phyloP scores from a whole-genome alignment of 495 filamentous ascomycete genomes.

The Corynascus novoguineensis region DNA sequence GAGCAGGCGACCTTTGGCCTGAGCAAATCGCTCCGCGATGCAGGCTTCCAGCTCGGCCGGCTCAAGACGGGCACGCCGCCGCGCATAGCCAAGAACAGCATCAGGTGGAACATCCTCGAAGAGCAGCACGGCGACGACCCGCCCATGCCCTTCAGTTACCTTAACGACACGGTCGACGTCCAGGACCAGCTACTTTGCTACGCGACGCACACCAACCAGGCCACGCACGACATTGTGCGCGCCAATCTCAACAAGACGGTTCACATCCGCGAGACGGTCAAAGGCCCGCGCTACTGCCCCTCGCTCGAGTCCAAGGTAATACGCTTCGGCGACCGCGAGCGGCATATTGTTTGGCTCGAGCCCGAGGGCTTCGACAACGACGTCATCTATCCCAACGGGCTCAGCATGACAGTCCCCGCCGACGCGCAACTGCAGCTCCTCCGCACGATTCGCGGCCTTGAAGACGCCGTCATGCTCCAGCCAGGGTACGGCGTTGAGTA shows the following conservation, averaged over 20 bases:
- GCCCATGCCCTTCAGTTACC: constrained; percentile 84
- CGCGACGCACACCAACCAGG: constrained; percentile 77
- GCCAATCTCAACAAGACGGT: constrained; percentile 86
- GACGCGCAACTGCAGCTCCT: constrained; percentile 80
- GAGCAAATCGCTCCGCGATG: constrained; percentile 82
- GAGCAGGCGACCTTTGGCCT: constrained; percentile 91
- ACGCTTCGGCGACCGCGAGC: constrained; percentile 69
- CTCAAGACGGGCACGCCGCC: constrained; percentile 96
- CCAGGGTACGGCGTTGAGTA: constrained; percentile 98
- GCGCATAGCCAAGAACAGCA: constrained; percentile 73
- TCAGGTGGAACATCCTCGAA: constrained; percentile 68
- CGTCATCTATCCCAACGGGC: constrained; percentile 92
- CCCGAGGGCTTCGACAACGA: constrained; percentile 91
- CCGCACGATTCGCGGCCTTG: constrained; percentile 76
- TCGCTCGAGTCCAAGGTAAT: constrained; percentile 94
- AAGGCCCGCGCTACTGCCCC: constrained; percentile 91
- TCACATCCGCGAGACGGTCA: constrained; percentile 93
- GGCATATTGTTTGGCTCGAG: constrained; percentile 91
- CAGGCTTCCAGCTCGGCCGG: constrained; percentile 85
- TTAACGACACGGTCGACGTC: constrained; percentile 71
- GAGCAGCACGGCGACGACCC: constrained; percentile 77
- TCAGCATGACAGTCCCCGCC: constrained; percentile 91
- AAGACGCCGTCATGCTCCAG: constrained; percentile 89
- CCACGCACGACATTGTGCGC: constrained; percentile 77
- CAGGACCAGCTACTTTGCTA: constrained; percentile 76